Base-by-base conservation (phyloP, 2,329 filamentous ascomycete species). In the Fusarium austroafricanum region DNA sequence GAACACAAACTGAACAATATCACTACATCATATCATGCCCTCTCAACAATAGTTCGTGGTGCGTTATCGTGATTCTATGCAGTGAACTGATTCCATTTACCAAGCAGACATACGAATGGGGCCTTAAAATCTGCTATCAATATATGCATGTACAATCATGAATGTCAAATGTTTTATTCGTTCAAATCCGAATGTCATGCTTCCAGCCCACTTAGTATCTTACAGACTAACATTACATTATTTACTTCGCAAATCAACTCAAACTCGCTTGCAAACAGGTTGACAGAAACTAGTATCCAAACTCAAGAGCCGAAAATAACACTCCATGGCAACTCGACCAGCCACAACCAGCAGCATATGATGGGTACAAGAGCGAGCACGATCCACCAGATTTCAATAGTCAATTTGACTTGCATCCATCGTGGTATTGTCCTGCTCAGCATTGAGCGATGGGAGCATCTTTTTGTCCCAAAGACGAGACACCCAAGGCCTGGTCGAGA, bases 401-500 rank as follows among this genome's bases (percentile, higher is more conserved):
- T 83, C 20, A 85, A 67, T 35, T 79, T 80, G 2, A 75, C 73
- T 29, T 82, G 78, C 33, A 86, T 65, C 83, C 83, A 84, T 18
- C 77, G 78, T 49, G 74, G 84, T 57, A 78, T 73, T 75, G 74
- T 79, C 69, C 75, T 89, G 62, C 65, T 89, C 79, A 66, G 76
- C 64, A 79, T 68, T 54, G 78, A 78, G 7, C 80, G 78, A 57
- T 86, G 83, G 3, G 77, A 71, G 61, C 86, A 89, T 3, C 73
- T 79, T 0, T 67, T 70, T 6, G 86, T 88, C 23, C 81, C 83
- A 54, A 82, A 84, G 12, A 88, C 82, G 11, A 88, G 77, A 70
- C 86, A 88, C 5, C 86, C 86, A 2, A 88, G 76, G 2, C 83
- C 85, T 1, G 85, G 85, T 0, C 84, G 80, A 20, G 83, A 84